Conservation (phyloP, 192 early-diverging fungal genomes). For the Backusella parvicylindrica region DNA sequence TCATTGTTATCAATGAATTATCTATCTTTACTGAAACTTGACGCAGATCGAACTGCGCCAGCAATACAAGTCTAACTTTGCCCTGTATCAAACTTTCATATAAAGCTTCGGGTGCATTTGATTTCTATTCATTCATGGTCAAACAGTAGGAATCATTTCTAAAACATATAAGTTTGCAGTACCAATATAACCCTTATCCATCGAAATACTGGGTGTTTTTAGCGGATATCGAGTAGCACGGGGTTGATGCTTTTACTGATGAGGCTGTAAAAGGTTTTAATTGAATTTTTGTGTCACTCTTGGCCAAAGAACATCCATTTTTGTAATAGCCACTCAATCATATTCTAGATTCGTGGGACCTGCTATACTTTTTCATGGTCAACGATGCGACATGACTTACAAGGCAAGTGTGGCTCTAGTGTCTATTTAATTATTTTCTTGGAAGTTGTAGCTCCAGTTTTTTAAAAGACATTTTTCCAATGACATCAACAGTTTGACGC, state of each 20-base stretch:
- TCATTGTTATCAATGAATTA: neutral
- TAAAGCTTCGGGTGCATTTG: neutral
- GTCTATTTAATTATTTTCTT: neutral
- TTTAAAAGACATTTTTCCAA: neutral
- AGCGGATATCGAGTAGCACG: neutral
- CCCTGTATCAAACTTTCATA: constrained; percentile 2
- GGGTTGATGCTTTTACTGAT: neutral
- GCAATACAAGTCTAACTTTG: constrained; percentile 17
- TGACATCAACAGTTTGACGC: neutral
- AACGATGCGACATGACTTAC: neutral
- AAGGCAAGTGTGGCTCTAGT: constrained; percentile 23
- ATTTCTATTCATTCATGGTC: constrained; percentile 9
- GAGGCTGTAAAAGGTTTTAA: neutral
- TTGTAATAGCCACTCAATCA: neutral
- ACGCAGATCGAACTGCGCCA: neutral
- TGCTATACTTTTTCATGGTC: neutral
- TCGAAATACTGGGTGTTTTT: constrained; percentile 8
- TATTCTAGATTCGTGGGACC: neutral
- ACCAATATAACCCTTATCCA: constrained; percentile 7
- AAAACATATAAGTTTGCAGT: constrained; percentile 10
- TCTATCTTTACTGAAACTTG: neutral
- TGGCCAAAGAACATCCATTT: neutral
- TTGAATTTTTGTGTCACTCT: neutral
- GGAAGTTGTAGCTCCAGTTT: neutral
- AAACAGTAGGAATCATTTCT: neutral